Percentiles rank a stretch among this genome's conserved stretches.
Evolutionary conservation across 2,329 filamentous ascomycete species (phyloP).

Genomic region (Pseudocercospora vitis): DNA sequence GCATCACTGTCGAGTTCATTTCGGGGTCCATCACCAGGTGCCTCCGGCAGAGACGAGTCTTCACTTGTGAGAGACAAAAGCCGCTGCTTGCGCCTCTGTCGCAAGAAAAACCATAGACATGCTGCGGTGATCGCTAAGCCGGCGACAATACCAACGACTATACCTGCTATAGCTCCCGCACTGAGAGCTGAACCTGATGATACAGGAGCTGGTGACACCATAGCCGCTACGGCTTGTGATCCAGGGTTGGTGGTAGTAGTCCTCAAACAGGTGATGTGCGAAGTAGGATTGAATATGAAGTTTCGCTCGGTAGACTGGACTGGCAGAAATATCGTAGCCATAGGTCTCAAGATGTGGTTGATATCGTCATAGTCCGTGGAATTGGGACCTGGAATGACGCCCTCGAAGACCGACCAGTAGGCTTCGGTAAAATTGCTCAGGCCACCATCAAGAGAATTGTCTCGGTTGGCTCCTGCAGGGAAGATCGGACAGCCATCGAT

Average conservation of each 20-base stretch:
- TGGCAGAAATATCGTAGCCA: not conserved
- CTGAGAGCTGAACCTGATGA: not conserved
- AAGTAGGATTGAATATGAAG: not conserved
- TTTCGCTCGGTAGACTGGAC: not conserved
- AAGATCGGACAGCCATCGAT: not conserved
- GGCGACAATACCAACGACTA: not conserved
- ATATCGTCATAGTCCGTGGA: not conserved
- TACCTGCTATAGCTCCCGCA: not conserved
- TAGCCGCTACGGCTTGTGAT: not conserved
- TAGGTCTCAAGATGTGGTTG: not conserved
- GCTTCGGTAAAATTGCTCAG: not conserved
- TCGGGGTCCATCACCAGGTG: not conserved
- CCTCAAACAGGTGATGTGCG: not conserved
- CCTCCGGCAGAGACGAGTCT: not conserved
- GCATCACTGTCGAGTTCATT: not conserved
- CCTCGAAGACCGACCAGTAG: not conserved
- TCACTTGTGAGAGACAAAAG: not conserved
- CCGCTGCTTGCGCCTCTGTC: not conserved
- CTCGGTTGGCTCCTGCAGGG: not conserved
- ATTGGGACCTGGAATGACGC: not conserved
- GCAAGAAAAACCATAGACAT: not conserved
- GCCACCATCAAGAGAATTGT: not conserved
- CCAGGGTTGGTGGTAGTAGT: not conserved
- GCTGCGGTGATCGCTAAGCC: not conserved
- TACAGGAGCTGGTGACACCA: not conserved